Conservation (phyloP, 805 yeast species). For the Nakazawaea anatomiae region DNA sequence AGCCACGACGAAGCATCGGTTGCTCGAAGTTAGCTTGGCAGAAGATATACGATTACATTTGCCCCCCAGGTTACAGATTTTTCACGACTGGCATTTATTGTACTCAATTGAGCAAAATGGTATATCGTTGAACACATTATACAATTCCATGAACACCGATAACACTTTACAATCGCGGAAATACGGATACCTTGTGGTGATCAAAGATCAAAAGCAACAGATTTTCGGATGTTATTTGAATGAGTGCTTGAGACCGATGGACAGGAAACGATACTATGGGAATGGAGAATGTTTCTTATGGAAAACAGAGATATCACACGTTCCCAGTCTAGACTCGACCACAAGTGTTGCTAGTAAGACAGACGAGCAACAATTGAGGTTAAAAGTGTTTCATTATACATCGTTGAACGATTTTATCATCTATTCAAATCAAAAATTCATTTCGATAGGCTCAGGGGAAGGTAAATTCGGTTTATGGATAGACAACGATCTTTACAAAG, state of each 20-base stretch:
- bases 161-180: conserved; percentile 24
- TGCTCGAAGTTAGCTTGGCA: conserved; percentile 56
- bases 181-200: conserved; percentile 66
- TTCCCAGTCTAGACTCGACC: conserved; percentile 19
- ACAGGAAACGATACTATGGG: conserved; percentile 74
- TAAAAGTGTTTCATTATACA: conserved; percentile 82
- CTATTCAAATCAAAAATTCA: conserved; percentile 69
- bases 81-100: conserved; percentile 67
- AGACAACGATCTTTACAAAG: conserved; percentile 65
- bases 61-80: conserved; percentile 75
- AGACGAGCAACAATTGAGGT: conserved; percentile 31
- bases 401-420: conserved; percentile 83
- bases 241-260: conserved; percentile 67
- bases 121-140: conserved; percentile 75
- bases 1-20: conserved; percentile 46
- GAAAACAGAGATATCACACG: conserved; percentile 52
- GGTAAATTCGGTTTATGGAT: conserved; percentile 92
- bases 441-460: conserved; percentile 87
- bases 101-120: conserved; percentile 94
- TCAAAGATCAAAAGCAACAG: conserved; percentile 58
- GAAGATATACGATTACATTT: conserved; percentile 66
- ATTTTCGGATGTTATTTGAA: conserved; percentile 78
- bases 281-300: conserved; percentile 95
- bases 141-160: conserved; percentile 46
- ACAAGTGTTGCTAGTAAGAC: conserved; percentile 8